phyloP scores from a whole-genome alignment of 2,329 filamentous ascomycete species.

The Emmonsia crescens region DNA sequence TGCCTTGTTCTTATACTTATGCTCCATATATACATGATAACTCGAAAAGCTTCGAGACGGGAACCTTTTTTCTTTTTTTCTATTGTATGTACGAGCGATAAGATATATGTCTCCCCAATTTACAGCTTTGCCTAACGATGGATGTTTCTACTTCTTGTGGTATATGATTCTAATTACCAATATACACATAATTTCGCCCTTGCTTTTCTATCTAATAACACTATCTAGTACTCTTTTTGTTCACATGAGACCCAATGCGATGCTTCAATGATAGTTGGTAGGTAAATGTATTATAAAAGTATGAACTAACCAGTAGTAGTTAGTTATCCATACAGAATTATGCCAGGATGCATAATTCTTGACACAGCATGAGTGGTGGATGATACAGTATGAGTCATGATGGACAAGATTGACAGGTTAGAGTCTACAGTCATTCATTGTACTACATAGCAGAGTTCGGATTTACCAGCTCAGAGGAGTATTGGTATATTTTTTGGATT shows the following conservation, averaged over 20 bases:
- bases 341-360: neutral
- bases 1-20: neutral
- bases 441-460: no score
- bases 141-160: no score
- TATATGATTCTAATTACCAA: neutral
- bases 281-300: neutral
- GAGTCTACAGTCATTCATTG: no score
- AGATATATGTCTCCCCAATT: neutral
- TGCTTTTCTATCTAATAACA: no score
- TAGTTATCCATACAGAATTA: neutral
- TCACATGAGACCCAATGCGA: no score
- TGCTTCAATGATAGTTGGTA: no score
- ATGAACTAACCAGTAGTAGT: neutral
- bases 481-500: no score
- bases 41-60: neutral
- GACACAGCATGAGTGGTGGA: neutral
- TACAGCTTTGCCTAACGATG: neutral
- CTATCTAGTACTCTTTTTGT: no score
- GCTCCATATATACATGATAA: neutral
- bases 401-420: neutral
- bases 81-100: neutral
- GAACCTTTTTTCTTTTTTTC: neutral
- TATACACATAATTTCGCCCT: no score
- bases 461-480: no score
- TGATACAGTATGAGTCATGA: neutral